phyloP scores from a whole-genome alignment of 1,284 basidiomycete species.

The Sporisorium exsertum region DNA sequence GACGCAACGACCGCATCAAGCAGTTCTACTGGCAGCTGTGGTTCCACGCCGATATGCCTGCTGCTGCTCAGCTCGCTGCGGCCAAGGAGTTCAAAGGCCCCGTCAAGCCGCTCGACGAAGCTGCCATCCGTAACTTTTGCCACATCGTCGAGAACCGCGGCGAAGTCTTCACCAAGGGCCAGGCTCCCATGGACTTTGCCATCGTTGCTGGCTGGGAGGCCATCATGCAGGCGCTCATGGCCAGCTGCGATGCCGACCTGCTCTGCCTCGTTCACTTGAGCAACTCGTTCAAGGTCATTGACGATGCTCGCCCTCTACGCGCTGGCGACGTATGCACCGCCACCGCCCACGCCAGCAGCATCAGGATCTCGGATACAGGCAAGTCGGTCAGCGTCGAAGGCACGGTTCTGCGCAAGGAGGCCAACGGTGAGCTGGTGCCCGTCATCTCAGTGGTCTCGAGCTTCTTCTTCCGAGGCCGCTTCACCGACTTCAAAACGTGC shows the following conservation, averaged over 20 bases:
- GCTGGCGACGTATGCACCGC: constrained; percentile 91
- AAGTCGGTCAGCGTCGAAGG: constrained; percentile 73
- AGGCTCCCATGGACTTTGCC: constrained; percentile 92
- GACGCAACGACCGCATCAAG: constrained; percentile 92
- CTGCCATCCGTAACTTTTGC: constrained; percentile 88
- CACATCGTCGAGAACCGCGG: constrained; percentile 91
- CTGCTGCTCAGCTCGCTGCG: constrained; percentile 42
- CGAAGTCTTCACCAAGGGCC: constrained; percentile 80
- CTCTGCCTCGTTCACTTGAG: constrained; percentile 95
- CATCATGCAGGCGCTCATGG: constrained; percentile 66
- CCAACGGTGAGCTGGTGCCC: constrained; percentile 80
- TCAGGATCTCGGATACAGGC: constrained; percentile 89
- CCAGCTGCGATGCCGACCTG: constrained; percentile 71
- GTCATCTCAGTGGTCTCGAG: constrained; percentile 93
- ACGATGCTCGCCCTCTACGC: constrained; percentile 80
- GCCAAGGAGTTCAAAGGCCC: constrained; percentile 54
- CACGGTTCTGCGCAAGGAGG: constrained; percentile 54
- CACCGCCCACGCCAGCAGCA: constrained; percentile 87
- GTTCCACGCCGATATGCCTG: constrained; percentile 64
- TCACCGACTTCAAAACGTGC: constrained; percentile 92
- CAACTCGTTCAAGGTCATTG: constrained; percentile 91
- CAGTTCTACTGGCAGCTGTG: constrained; percentile 64
- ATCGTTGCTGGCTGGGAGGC: constrained; percentile 91
- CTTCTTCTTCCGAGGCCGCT: constrained; percentile 96
- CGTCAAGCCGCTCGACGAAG: constrained; percentile 72